Evolutionary conservation across 2,329 filamentous ascomycete species (phyloP).

Genomic region (Salinomyces thailandicus): DNA sequence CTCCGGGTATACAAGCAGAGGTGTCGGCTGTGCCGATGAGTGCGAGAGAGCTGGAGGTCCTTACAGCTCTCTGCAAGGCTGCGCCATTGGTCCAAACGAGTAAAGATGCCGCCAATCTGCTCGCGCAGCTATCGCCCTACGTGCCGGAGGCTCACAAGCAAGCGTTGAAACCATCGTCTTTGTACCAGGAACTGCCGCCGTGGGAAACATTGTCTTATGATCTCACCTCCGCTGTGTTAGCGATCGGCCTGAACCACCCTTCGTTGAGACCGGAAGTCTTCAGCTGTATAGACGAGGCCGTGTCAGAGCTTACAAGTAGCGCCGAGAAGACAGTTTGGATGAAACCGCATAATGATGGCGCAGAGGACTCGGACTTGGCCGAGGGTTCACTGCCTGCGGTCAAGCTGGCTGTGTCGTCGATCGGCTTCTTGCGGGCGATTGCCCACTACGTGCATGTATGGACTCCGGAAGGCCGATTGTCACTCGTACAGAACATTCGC

Average conservation of each 20-base stretch:
- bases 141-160: conserved; percentile 76
- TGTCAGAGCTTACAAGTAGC: conserved; percentile 57
- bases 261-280: conserved; percentile 57
- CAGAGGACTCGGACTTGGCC: conserved; percentile 12
- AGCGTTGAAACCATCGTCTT: conserved; percentile 66
- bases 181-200: conserved; percentile 72
- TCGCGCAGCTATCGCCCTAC: conserved; percentile 71
- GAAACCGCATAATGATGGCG: conserved; percentile 12
- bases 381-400: conserved; percentile 33
- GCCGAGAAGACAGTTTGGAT: conserved; percentile 42
- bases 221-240: conserved; percentile 70
- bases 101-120: conserved; percentile 66
- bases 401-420: conserved; percentile 70
- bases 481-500: conserved; percentile 60
- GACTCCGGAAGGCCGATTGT: conserved; percentile 61
- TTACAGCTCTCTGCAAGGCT: conserved; percentile 84
- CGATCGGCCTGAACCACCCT: conserved; percentile 62
- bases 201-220: conserved; percentile 75
- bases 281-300: conserved; percentile 58
- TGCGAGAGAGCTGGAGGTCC: conserved; percentile 80
- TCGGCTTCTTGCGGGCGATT: conserved; percentile 80
- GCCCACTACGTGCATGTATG: conserved; percentile 72
- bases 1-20: conserved; percentile 3
- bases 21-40: conserved; percentile 34
- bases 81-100: conserved; percentile 61